Evolutionary conservation across 371 early-diverging fungal species (phyloP).

Genomic region (Mucor racemosus): DNA sequence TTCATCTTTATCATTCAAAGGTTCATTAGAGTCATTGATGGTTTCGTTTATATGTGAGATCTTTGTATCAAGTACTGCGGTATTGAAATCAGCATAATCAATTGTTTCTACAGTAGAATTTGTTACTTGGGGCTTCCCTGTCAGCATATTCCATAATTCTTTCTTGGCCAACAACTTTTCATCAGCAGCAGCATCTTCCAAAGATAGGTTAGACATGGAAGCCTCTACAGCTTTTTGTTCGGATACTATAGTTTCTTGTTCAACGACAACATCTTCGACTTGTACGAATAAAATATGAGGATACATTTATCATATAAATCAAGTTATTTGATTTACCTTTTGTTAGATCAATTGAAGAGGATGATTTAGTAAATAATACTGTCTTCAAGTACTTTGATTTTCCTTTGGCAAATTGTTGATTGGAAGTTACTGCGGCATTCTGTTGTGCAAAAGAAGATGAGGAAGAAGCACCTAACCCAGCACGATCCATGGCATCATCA

Average conservation of each 20-base stretch:
- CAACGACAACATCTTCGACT: conserved; percentile 1
- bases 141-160: conserved; percentile 1
- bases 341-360: background rate
- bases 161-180: background rate
- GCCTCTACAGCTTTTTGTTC: background rate
- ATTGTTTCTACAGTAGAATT: background rate
- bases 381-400: conserved; percentile 24
- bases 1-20: too few relatives aligned
- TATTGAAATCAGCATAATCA: background rate
- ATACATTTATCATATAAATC: too few relatives aligned
- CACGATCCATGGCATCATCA: conserved; percentile 17
- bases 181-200: background rate
- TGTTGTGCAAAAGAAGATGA: background rate
- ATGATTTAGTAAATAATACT: conserved; percentile 20
- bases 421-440: background rate
- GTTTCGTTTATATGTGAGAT: too few relatives aligned
- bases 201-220: conserved; percentile 3
- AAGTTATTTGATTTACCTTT: background rate
- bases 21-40: background rate
- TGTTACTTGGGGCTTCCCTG: background rate
- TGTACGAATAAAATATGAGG: background rate
- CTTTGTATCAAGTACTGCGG: background rate
- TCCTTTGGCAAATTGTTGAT: conserved; percentile 20
- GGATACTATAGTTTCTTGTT: background rate
- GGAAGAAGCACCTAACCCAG: conserved; percentile 15